Conservation (phyloP, 192 early-diverging fungal genomes). For the Podochytrium sp. region DNA sequence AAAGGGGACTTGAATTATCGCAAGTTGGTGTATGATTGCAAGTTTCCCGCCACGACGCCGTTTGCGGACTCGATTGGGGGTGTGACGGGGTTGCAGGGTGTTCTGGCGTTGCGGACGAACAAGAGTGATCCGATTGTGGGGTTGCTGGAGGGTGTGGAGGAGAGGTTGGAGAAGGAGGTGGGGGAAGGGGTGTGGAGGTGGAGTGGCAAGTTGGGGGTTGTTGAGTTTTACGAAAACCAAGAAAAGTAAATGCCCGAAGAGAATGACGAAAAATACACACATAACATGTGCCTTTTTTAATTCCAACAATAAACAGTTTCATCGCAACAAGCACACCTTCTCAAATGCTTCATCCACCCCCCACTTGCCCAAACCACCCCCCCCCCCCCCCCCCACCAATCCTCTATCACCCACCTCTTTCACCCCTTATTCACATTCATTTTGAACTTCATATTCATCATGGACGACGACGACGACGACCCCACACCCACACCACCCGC, state of each 20-base stretch:
- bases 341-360: neutral
- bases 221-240: neutral
- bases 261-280: too few relatives aligned
- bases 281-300: too few relatives aligned
- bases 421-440: neutral
- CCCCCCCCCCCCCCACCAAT: neutral
- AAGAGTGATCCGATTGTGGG: slow-evolving; percentile 30
- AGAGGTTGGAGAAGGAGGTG: neutral
- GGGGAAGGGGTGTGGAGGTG: slow-evolving; percentile 17
- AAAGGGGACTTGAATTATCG: slow-evolving; percentile 98
- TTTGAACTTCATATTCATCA: neutral
- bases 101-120: slow-evolving; percentile 24
- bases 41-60: slow-evolving; percentile 83
- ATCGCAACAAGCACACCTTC: too few relatives aligned
- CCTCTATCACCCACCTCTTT: neutral
- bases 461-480: too few relatives aligned
- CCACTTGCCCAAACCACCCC: neutral
- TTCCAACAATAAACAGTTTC: too few relatives aligned
- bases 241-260: too few relatives aligned
- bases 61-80: slow-evolving; percentile 84
- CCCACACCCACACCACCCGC: neutral
- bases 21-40: slow-evolving; percentile 90
- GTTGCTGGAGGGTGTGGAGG: slow-evolving; percentile 13
- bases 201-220: slow-evolving; percentile 22
- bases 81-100: slow-evolving; percentile 38